Base-by-base conservation (phyloP, 257 asterid genomes). In the Scutellaria baicalensis region DNA sequence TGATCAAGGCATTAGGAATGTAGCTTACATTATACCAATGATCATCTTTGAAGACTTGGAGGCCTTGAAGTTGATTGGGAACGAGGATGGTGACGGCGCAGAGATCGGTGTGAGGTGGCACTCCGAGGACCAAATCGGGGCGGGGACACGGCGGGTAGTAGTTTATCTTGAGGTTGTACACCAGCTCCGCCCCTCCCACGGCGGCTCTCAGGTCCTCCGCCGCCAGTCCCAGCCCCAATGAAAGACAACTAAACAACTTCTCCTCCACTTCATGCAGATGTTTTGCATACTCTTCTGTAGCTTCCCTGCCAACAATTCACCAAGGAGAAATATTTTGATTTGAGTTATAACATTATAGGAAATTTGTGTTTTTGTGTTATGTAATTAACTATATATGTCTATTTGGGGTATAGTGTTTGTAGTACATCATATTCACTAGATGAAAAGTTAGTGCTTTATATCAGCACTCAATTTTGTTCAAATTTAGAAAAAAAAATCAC, bases 91-190 rank as follows among this genome's bases (percentile, higher is more conserved):
- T 88, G 66, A 85, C 5, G 54, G 77, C 65, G 0, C 81, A 77
- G 59, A 84, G 78, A 60, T 88, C 95, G 2, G 86, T 82, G 66
- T 88, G 95, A 0, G 90, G 81, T 9, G 81, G 86, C 69, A 85
- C 95, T 3, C 95, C 95, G 0, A 85, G 92, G 6, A 83, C 92
- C 44, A 85, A 33, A 27, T 88, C 95, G 0, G 95, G 92, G n/a
- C 87, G 73, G 23, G 92, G 95, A 17, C 95, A 88, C 40, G 92
- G 89, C 18, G 95, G 95, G 42, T 85, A 88, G 36, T 88, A 88
- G 67, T 88, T 88, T 72, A 88, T 84, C 69, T 88, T 88, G 81
- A 88, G 9, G 49, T 59, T 80, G 33, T 68, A 85, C 47, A 38
- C 59, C 14, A 48, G 77, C 59, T 84, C 88, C 40, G 74, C 90